Evolutionary conservation across 306 rosid genomes (phyloP), one percentile per base, ranked within the genome.

Genomic region (Carpinus viminea): DNA sequence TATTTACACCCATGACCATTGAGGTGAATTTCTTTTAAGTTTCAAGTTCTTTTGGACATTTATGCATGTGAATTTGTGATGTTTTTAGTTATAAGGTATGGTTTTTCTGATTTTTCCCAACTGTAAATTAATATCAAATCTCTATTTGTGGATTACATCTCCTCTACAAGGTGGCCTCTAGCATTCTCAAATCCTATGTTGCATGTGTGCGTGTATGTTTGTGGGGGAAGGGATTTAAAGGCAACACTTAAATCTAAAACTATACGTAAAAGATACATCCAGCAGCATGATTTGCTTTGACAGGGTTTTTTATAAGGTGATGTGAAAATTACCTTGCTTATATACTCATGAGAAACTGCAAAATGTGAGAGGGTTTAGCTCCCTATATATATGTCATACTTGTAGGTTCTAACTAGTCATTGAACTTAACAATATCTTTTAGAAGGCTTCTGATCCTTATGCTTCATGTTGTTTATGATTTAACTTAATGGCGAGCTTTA

Each of bases 1-100:
- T 96, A 72, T 96, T 96, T 81, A 86, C 98, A 0, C 99, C 99
- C 34, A 96, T 96, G 99, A 96, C 99, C 5, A 76, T 93, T 9
- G 99, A 96, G 99, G 99, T 93, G 80, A 80, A 34, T 61, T 75
- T 76, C 53, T 51, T n/a, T 28, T 47, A 9, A 28, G 26, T 64
- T 64, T 64, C 53, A 26, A 9, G 47, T 53, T 11, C 1, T 26
- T 57, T 21, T 34, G 13, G 20, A 59, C n/a, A 50, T 11, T 8
- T 12, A 34, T 12, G 0, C 56, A 15, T 64, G 21, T 17, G 72
- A 20, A 17, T 71, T 64, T 46, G 8, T 66, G 38, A 38, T 56
- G 41, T 70, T 61, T 53, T 45, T 15, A 7, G 38, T 17, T 5
- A 5, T 12, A 16, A 18, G 15, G 51, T 38, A 11, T 57, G 31